Evolutionary conservation across 2,329 filamentous ascomycete genomes (phyloP), one percentile per base, ranked within the genome.

Genomic region (Colletotrichum lindemuthianum): DNA sequence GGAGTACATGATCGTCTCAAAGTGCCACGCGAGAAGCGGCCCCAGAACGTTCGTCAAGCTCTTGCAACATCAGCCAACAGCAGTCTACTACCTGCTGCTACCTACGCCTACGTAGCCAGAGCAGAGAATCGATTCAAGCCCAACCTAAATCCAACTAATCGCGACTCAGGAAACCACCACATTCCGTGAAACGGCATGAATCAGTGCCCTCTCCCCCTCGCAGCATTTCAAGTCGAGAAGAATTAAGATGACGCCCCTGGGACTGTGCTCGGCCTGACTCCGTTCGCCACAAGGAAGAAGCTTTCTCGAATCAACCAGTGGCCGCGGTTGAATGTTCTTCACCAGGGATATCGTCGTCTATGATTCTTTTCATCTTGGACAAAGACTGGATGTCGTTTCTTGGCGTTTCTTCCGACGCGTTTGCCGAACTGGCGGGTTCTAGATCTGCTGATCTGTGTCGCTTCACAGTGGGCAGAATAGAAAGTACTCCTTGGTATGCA

Each of bases 111-210:
- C 4, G 24, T 24, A 24, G 24, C 15, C 45, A 51, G 45, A 48
- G 13, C n/a, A 49, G 36, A 37, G 6, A 8, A 11, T 5, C 34
- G 9, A n/a, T 33, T 34, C 33, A 16, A 44, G 16, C 32, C 43
- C 58, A 51, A 60, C 58, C 24, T 60, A 43, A 60, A 45, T 49
- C 44, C 24, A 24, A 51, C 13, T 11, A 13, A 48, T 32, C 44
- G 41, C 53, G 33, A 48, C 43, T 54, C 51, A 54, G 33, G 36
- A 43, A 39, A 37, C 34, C 50, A 55, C 50, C 34, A 45, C 58
- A 36, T 61, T 24, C 24, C 24, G 41, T 61, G 61, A 65, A 65
- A 65, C 58, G 45, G 61, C 51, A 39, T 65, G 61, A 61, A 65
- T 65, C 61, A 56, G 61, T 56, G 24, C 24, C 24, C 24, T 4